Base-by-base conservation (phyloP, 371 early-diverging fungal species). In the Batkoa obscura region DNA sequence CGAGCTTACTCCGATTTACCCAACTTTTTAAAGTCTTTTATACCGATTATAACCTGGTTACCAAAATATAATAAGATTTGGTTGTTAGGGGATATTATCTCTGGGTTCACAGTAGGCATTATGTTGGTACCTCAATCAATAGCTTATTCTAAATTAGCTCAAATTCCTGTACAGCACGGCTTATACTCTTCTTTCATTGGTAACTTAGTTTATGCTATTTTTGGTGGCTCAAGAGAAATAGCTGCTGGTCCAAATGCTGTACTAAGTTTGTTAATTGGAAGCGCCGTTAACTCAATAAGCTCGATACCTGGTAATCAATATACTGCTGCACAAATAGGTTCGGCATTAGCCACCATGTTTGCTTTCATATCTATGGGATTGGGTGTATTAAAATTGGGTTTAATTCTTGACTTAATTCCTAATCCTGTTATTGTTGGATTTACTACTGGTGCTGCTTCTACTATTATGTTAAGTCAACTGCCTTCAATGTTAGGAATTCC, bases 231-330 rank as follows among this genome's bases (percentile, higher is more conserved):
- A 34, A 85, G 87, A 64, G 90, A 88, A 57, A 74, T 86, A 39
- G 86, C 86, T n/a, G 81, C 88, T 48, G 90, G 93, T 17, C 80
- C 89, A 1, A 87, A 86, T 3, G 87, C 93, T 17, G 88, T 92
- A 41, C 74, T 82, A 48, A 84, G 87, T 17, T 71, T 84, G 37
- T 60, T 86, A 52, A 72, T 82, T 13, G 65, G 81, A 37, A 81
- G 87, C 58, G 68, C 38, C n/a, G 53, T 52, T 12, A 12, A 23
- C 10, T 58, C 84, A n/a, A 64, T 78, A 38, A 78, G 79, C 10
- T 76, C 85, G 10, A 6, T 33, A 6, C 31, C 8, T 12, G 3
- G 10, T 34, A 15, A 38, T 30, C 2, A n/a, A 3, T 52, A 52
- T 32, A 17, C 37, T 42, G 15, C 53, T 15, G 38, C 17, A 6